Percentiles rank a stretch among this genome's conserved stretches.
These are phyloP conservation scores for Paspalum vaginatum DNA, from an alignment of 176 grass and related monocot species.

Conservation along the genomic window DNA sequence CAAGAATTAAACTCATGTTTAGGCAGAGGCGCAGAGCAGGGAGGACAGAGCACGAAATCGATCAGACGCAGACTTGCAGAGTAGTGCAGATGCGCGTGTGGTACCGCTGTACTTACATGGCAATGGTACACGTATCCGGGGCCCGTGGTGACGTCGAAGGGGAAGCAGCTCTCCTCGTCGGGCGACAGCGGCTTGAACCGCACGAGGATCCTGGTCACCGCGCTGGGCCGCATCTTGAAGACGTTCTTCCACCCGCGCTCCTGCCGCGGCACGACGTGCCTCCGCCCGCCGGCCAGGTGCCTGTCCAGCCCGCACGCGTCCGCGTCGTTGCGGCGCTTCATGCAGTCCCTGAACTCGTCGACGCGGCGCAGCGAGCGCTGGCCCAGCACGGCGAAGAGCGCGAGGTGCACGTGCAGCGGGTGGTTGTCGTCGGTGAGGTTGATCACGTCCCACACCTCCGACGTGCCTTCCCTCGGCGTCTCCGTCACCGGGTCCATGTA, in stretches of 20 bases:
- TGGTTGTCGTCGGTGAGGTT: conserved; percentile 97
- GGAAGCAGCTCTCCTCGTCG: conserved; percentile 33
- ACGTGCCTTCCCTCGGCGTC: conserved; percentile 64
- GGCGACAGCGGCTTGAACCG: conserved; percentile 62
- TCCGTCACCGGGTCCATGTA: conserved; percentile 82
- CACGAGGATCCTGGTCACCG: conserved; percentile 63
- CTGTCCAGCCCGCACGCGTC: conserved; percentile 36
- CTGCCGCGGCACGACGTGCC: conserved; percentile 38
- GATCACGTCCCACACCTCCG: conserved; percentile 87
- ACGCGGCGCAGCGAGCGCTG: conserved; percentile 49
- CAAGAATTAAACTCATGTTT: not conserved
- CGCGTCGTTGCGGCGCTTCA: conserved; percentile 65
- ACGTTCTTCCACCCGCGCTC: conserved; percentile 97
- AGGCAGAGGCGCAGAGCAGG: not conserved
- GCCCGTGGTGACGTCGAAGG: conserved; percentile 68
- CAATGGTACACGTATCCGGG: conserved; percentile 96
- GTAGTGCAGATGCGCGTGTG: not conserved
- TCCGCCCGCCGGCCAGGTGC: conserved; percentile 35
- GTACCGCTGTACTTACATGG: conserved; percentile 53
- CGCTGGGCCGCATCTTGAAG: conserved; percentile 68
- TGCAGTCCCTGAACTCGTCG: conserved; percentile 69
- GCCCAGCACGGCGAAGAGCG: conserved; percentile 55
- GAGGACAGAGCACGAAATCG: not conserved
- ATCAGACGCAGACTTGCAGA: not conserved
- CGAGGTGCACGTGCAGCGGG: conserved; percentile 87